Evolutionary conservation across 129 eudicot genomes (phyloP), one percentile per base, ranked within the genome.

Genomic region (Flaveria bidentis): DNA sequence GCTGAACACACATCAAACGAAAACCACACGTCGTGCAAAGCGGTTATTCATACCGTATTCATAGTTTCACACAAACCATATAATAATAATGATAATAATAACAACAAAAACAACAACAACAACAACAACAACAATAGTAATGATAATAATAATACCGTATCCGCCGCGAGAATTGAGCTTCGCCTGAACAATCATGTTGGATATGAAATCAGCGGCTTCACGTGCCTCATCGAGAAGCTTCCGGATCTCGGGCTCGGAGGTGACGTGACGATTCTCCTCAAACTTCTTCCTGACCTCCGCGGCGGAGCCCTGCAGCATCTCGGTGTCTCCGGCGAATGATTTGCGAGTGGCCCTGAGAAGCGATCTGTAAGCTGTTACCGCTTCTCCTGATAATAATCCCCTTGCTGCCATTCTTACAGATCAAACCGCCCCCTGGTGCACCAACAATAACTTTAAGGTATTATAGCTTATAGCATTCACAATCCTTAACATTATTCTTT

Each of bases 161-260:
- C 88, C 89, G 42, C 98, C 98, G 49, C 88, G 87, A 0, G 83
- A 79, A 77, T 82, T 92, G 78, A 86, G 96, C 73, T 88, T 88
- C 64, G 98, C 98, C 73, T 89, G 96, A 62, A 92, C 93, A 65
- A 92, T 82, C 88, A 83, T 89, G 82, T 82, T 88, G 0, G 96
- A 49, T 22, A 92, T 87, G 88, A 92, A 92, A 64, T 87, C 82
- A 11, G 91, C 83, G 18, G 96, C 98, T 79, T 89, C 93, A 51
- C 88, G 86, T 33, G 98, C 98, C 73, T 92, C 90, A 6, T 80
- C 88, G 8, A 92, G 68, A 20, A 86, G 96, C 33, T 69, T 84
- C 67, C 79, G 78, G 68, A 89, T 81, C 76, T 92, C 96, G 44
- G 85, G 68, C 10, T 80, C 87, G 16, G 93, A 83, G 23, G 88